phyloP scores from a whole-genome alignment of 202 grass and related monocot species.

The Hordeum pubiflorum region DNA sequence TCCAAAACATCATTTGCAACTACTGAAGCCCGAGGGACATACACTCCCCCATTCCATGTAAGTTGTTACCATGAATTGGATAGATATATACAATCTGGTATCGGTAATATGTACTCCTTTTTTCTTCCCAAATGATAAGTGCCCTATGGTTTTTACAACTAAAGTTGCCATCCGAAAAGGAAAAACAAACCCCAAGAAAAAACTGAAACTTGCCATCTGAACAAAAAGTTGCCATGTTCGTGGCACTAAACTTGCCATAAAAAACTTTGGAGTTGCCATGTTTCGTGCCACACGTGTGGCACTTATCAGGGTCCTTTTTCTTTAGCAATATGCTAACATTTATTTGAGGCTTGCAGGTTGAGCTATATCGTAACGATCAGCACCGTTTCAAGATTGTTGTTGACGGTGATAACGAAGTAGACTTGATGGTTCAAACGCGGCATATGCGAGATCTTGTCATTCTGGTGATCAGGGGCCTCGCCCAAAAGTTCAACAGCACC shows the following conservation, averaged over 20 bases:
- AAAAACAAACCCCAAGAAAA: too few relatives aligned
- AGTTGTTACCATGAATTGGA: background rate
- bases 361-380: slow-evolving; percentile 70
- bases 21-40: slow-evolving; percentile 85
- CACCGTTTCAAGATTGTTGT: slow-evolving; percentile 97
- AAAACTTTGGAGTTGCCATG: too few relatives aligned
- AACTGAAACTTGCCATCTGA: too few relatives aligned
- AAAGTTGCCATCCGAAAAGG: too few relatives aligned
- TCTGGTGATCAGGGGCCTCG: slow-evolving; percentile 72
- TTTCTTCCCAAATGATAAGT: too few relatives aligned
- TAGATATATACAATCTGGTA: background rate
- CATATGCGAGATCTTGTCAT: slow-evolving; percentile 74
- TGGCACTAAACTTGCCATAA: too few relatives aligned
- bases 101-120: background rate
- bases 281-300: too few relatives aligned
- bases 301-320: background rate
- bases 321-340: background rate
- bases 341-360: slow-evolving; percentile 51
- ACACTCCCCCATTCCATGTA: slow-evolving; percentile 89
- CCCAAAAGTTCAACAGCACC: slow-evolving; percentile 93
- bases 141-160: too few relatives aligned
- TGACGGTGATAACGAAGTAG: slow-evolving; percentile 67
- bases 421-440: slow-evolving; percentile 80
- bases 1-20: slow-evolving; percentile 78
- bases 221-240: too few relatives aligned